Evolutionary conservation across 208 protist genomes (phyloP).

Genomic region (Hexamita inflata): DNA sequence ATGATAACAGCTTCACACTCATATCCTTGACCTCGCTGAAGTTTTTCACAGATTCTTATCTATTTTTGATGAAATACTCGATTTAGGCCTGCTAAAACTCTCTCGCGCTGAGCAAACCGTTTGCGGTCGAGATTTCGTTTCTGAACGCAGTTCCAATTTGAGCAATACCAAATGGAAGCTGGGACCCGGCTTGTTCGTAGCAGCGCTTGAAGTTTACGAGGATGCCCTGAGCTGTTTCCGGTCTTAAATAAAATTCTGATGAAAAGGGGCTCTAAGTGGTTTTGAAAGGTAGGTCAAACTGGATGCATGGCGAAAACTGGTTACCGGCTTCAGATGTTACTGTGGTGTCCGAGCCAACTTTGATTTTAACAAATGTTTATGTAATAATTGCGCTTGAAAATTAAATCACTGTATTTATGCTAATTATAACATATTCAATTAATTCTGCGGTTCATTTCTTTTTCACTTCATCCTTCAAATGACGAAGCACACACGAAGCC

Average conservation of each 20-base stretch:
- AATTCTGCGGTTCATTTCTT: too few relatives aligned
- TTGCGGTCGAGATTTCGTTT: slow-evolving; percentile 95
- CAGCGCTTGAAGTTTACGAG: slow-evolving; percentile 78
- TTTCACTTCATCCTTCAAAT: too few relatives aligned
- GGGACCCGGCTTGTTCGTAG: slow-evolving; percentile 66
- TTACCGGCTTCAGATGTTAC: slow-evolving; percentile 73
- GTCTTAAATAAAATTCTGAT: slow-evolving; percentile 74
- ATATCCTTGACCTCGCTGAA: slow-evolving; percentile 14
- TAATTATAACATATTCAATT: too few relatives aligned
- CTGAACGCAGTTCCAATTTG: slow-evolving; percentile 92
- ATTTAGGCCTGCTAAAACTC: slow-evolving; percentile 98
- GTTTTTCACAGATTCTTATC: slow-evolving; percentile 48
- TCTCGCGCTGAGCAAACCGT: slow-evolving; percentile 62
- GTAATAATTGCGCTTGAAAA: too few relatives aligned
- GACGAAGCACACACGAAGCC: too few relatives aligned
- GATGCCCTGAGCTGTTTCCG: slow-evolving; percentile 98
- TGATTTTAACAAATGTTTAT: too few relatives aligned
- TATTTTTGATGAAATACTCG: slow-evolving; percentile 92
- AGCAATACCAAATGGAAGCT: slow-evolving; percentile 91
- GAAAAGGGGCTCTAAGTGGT: slow-evolving; percentile 61
- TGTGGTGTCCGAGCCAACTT: too few relatives aligned
- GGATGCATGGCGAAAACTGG: slow-evolving; percentile 71
- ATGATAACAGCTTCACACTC: slow-evolving; percentile 59
- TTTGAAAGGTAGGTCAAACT: slow-evolving; percentile 99
- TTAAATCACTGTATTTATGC: too few relatives aligned